Conservation (phyloP, 2,329 filamentous ascomycete species). For the Sclerotinia borealis region DNA sequence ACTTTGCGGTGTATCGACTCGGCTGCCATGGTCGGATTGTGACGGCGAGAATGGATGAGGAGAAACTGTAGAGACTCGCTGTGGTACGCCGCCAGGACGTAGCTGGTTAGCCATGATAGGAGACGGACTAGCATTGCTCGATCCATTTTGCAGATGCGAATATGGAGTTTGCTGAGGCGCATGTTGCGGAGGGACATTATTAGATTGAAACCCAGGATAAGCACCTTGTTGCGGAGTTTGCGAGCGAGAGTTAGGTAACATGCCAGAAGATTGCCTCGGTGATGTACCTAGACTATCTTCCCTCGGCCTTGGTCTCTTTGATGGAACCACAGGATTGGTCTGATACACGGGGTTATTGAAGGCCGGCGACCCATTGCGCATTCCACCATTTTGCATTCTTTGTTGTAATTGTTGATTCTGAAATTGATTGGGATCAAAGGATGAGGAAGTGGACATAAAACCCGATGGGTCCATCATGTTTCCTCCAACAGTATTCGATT, state of each 20-base stretch:
- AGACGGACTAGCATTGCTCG: conserved; percentile 81
- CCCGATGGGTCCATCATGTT: conserved; percentile 61
- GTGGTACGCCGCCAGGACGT: conserved; percentile 63
- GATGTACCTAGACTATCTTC: conserved; percentile 83
- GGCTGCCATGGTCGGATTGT: conserved; percentile 64
- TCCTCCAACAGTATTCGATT: conserved; percentile 49
- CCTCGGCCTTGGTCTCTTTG: conserved; percentile 74
- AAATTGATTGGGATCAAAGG: conserved; percentile 51
- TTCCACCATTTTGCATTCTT: conserved; percentile 73
- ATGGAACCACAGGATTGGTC: conserved; percentile 79
- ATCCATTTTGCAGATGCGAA: conserved; percentile 76
- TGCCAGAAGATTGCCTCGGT: conserved; percentile 67
- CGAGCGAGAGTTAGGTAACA: conserved; percentile 76
- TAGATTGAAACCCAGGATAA: conserved; percentile 64
- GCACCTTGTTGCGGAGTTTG: conserved; percentile 77
- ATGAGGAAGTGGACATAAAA: conserved; percentile 53
- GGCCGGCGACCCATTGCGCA: conserved; percentile 75
- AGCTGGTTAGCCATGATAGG: conserved; percentile 84
- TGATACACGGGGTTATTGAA: conserved; percentile 76
- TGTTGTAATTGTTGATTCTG: conserved; percentile 44
- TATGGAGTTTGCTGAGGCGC: conserved; percentile 61
- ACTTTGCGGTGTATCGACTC: conserved; percentile 64
- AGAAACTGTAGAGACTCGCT: conserved; percentile 83
- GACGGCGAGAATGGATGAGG: conserved; percentile 85
- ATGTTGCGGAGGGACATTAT: conserved; percentile 53